Conservation (phyloP, 441 rosid genomes). For the Cnidoscolus chayamansa region DNA sequence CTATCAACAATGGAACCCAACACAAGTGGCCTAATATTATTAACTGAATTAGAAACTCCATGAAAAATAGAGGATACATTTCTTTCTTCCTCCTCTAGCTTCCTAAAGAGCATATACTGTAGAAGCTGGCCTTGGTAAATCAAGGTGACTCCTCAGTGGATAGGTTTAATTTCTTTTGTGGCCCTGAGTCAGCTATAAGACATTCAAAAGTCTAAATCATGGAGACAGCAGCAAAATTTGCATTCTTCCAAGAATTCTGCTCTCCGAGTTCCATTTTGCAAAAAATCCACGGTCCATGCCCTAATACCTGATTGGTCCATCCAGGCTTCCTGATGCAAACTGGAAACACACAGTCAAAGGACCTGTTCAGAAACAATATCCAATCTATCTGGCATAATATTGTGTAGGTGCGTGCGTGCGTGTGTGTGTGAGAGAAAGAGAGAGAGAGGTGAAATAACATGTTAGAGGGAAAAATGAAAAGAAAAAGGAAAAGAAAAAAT, state of each 20-base stretch:
- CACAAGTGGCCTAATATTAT: not conserved
- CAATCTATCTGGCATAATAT: not conserved
- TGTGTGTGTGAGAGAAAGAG: no score
- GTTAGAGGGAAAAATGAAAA: no score
- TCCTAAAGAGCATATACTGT: no score
- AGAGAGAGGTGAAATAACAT: no score
- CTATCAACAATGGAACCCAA: slow-evolving; percentile 8
- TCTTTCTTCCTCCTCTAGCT: not conserved
- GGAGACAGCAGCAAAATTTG: slow-evolving; percentile 12
- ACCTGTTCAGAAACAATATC: not conserved
- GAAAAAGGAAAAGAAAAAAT: no score
- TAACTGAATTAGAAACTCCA: not conserved
- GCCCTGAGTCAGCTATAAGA: slow-evolving; percentile 3
- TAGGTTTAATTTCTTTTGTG: not conserved
- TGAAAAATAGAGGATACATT: slow-evolving; percentile 1
- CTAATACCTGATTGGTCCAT: slow-evolving; percentile 84
- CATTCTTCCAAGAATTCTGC: not conserved
- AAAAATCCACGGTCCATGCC: not conserved
- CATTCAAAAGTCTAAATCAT: not conserved
- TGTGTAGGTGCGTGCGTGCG: no score
- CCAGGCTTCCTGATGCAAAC: slow-evolving; percentile 93
- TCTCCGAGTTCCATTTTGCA: slow-evolving; percentile 8
- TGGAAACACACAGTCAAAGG: slow-evolving; percentile 27
- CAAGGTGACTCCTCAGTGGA: not conserved
- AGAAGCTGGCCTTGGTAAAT: not conserved